phyloP scores from a whole-genome alignment of 768 basidiomycete genomes.

The Serendipita sp. region DNA sequence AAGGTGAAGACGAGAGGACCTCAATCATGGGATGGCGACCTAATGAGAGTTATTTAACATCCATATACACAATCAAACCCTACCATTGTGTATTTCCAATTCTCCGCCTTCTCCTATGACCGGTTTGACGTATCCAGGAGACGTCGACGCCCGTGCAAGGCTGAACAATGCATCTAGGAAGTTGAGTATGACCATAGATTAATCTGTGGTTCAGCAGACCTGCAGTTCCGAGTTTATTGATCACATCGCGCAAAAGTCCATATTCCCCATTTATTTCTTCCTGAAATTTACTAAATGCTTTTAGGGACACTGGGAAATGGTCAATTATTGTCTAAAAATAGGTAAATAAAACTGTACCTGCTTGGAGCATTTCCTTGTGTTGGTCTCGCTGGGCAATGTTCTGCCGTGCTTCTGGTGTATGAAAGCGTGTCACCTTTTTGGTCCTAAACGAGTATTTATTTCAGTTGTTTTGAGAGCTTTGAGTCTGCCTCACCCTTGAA shows the following conservation, averaged over 20 bases:
- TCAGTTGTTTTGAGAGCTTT: conserved; percentile 2
- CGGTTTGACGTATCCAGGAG: conserved; percentile 63
- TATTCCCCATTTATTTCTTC: conserved; percentile 27
- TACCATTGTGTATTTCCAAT: conserved; percentile 57
- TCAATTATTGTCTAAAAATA: background rate
- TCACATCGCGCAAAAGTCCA: conserved; percentile 49
- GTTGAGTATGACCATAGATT: background rate
- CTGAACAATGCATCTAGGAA: conserved; percentile 62
- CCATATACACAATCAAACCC: background rate
- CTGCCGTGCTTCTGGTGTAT: conserved; percentile 44
- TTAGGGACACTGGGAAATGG: background rate
- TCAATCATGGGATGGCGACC: conserved; percentile 89
- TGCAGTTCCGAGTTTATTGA: conserved; percentile 64
- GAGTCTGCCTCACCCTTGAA: conserved; percentile 39
- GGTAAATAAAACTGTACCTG: conserved; percentile 19
- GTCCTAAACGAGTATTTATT: conserved; percentile 31
- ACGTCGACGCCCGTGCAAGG: conserved; percentile 62
- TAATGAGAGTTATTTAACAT: background rate
- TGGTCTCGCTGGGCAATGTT: conserved; percentile 59
- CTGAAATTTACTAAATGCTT: background rate
- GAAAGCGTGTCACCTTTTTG: conserved; percentile 53
- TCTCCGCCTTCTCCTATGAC: conserved; percentile 42
- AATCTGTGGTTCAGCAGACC: conserved; percentile 10
- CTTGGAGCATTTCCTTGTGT: conserved; percentile 52
- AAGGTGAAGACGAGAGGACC: conserved; percentile 55